These are phyloP conservation scores for Ballota nigra DNA, from an alignment of 257 asterid genomes.

Conservation along the genomic window DNA sequence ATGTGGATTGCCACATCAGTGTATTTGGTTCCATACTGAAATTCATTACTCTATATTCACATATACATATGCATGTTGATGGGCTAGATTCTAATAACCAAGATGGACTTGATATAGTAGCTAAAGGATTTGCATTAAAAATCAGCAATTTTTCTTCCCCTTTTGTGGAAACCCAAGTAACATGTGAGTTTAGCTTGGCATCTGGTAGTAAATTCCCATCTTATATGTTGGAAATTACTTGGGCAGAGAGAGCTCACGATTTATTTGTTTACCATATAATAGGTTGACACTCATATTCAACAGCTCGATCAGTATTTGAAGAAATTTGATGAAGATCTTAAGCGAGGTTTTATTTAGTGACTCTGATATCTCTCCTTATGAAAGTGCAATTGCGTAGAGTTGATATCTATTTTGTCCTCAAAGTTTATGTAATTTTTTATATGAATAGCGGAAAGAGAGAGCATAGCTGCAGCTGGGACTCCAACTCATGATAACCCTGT, in stretches of 20 bases:
- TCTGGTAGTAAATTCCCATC: background rate
- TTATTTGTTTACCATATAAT: slow-evolving; percentile 22
- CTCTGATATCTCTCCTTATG: slow-evolving; percentile 5
- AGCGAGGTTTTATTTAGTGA: slow-evolving; percentile 50
- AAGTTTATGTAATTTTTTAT: slow-evolving; percentile 16
- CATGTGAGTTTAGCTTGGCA: slow-evolving; percentile 9
- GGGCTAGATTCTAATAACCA: background rate
- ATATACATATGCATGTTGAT: too few relatives aligned
- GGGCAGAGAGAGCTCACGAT: slow-evolving; percentile 1
- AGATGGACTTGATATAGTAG: too few relatives aligned
- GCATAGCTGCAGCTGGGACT: slow-evolving; percentile 46
- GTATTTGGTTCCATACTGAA: background rate
- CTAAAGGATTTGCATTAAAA: too few relatives aligned
- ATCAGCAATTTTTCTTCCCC: too few relatives aligned
- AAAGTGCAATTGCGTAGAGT: slow-evolving; percentile 4
- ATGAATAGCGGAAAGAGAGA: slow-evolving; percentile 68
- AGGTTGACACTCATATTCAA: slow-evolving; percentile 93
- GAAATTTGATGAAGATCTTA: slow-evolving; percentile 83
- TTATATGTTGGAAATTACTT: background rate
- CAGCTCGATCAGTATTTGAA: slow-evolving; percentile 91
- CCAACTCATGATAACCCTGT: slow-evolving; percentile 50
- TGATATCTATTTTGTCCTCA: background rate
- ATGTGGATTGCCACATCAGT: background rate
- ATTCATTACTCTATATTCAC: background rate
- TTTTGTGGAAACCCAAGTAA: background rate